A percentile compares a stretch with the other conserved stretches of the same genome.
Evolutionary conservation across 345 rosid species (phyloP).

Genomic region (Cardiospermum halicacabum): DNA sequence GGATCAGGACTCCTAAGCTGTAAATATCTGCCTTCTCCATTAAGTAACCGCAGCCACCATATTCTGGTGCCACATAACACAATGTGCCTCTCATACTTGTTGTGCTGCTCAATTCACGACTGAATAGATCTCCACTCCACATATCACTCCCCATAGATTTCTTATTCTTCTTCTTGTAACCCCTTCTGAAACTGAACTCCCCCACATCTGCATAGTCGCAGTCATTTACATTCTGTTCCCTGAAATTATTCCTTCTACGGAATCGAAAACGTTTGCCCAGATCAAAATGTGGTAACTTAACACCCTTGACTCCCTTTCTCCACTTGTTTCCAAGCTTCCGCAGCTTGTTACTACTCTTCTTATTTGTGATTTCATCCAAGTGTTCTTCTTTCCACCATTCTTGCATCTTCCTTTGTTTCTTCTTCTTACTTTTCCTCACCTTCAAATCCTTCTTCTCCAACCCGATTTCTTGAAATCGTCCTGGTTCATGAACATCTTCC

Average conservation of each 20-base stretch:
- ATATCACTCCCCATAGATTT: conserved; percentile 70
- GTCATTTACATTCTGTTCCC: conserved; percentile 32
- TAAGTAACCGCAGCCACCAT: conserved; percentile 78
- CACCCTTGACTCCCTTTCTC: conserved; percentile 58
- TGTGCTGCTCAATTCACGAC: conserved; percentile 96
- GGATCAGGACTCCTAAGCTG: conserved; percentile 88
- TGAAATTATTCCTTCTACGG: conserved; percentile 31
- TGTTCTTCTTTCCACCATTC: conserved; percentile 99
- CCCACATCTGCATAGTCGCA: conserved; percentile 54
- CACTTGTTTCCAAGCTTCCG: conserved; percentile 45
- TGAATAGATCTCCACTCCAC: conserved; percentile 95
- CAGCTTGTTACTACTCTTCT: conserved; percentile 29
- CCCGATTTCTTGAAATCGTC: conserved; percentile 12
- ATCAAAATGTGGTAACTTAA: conserved; percentile 52
- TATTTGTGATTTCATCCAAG: conserved; percentile 50
- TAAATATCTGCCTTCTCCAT: conserved; percentile 98
- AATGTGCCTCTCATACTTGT: conserved; percentile 98
- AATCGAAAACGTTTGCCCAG: conserved; percentile 42
- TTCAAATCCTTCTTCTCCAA: conserved; percentile 43
- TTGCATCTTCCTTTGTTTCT: conserved; percentile 73
- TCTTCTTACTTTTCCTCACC: conserved; percentile 36
- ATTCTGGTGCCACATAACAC: conserved; percentile 94
- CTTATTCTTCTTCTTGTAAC: conserved; percentile 54
- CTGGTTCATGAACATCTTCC: conserved; percentile 35
- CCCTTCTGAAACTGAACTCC: conserved; percentile 92